phyloP scores from a whole-genome alignment of 2,329 filamentous ascomycete species.

The Diaporthe destruens region DNA sequence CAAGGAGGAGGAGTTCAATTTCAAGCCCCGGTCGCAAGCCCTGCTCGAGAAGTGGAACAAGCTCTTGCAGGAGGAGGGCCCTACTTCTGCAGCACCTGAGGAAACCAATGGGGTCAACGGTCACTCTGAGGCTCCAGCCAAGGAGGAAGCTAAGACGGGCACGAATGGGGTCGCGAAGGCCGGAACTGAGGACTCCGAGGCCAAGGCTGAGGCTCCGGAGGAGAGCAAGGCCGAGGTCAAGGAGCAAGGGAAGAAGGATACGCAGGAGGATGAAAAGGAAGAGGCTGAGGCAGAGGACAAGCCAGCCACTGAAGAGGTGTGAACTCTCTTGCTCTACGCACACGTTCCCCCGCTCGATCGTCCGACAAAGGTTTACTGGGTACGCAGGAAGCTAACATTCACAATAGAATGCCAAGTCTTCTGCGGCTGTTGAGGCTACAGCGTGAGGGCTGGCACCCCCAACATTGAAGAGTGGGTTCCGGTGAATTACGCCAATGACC shows the following conservation, averaged over 20 bases:
- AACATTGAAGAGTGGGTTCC: not conserved
- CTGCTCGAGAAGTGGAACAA: conserved; percentile 93
- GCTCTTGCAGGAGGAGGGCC: conserved; percentile 70
- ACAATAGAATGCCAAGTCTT: conserved; percentile 48
- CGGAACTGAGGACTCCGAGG: conserved; percentile 47
- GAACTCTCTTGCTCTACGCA: conserved; percentile 4
- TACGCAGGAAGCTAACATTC: conserved; percentile 3
- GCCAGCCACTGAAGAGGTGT: conserved; percentile 53
- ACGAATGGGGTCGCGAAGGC: conserved; percentile 51
- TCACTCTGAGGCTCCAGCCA: conserved; percentile 56
- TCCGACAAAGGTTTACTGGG: not conserved
- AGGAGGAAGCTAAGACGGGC: conserved; percentile 50
- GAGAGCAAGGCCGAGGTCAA: conserved; percentile 51
- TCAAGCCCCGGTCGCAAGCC: conserved; percentile 84
- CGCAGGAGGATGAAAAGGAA: conserved; percentile 48
- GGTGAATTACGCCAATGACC: not conserved
- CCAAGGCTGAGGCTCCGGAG: conserved; percentile 49
- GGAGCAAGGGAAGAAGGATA: conserved; percentile 45
- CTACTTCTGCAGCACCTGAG: conserved; percentile 51
- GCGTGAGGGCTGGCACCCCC: conserved; percentile 46
- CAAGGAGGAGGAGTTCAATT: conserved; percentile 87
- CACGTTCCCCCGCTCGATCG: not conserved
- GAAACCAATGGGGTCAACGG: conserved; percentile 64
- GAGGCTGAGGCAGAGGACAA: conserved; percentile 49
- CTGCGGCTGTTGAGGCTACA: conserved; percentile 54